Evolutionary conservation across 192 early-diverging fungal species (phyloP).

Genomic region (Umbelopsis sp.): DNA sequence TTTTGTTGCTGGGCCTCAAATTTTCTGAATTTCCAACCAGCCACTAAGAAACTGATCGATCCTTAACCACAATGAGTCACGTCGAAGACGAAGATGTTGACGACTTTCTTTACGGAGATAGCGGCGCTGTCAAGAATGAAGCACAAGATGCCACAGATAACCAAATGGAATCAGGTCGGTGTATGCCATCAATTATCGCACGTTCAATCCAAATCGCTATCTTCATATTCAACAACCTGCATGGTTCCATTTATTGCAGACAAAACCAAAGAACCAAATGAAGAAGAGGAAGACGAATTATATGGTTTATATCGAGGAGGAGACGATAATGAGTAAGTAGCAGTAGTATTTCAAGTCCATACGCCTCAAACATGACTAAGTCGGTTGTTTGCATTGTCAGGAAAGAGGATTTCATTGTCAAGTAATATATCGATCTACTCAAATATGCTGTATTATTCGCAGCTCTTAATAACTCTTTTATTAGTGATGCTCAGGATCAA

Average conservation of each 20-base stretch:
- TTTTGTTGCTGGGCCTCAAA: conserved; percentile 4
- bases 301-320: conserved; percentile 4
- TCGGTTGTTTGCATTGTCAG: not conserved
- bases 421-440: not conserved
- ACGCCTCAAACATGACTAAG: not conserved
- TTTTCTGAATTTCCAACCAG: not conserved
- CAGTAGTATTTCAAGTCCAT: no score
- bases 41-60: not conserved
- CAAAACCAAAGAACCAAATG: not conserved
- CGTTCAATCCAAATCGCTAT: not conserved
- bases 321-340: conserved; percentile 7
- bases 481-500: conserved; percentile 20
- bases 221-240: not conserved
- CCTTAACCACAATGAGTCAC: not conserved
- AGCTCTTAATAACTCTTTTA: not conserved
- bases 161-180: not conserved
- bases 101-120: conserved; percentile 36
- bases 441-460: not conserved
- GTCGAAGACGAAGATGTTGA: conserved; percentile 39
- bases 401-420: not conserved
- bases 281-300: conserved; percentile 15
- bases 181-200: no score
- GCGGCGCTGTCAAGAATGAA: not conserved
- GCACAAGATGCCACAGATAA: not conserved
- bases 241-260: not conserved